Percentiles rank a stretch among this genome's conserved stretches.
Conservation (phyloP, 2,329 filamentous ascomycete genomes). For the Colletotrichum paranaense region DNA sequence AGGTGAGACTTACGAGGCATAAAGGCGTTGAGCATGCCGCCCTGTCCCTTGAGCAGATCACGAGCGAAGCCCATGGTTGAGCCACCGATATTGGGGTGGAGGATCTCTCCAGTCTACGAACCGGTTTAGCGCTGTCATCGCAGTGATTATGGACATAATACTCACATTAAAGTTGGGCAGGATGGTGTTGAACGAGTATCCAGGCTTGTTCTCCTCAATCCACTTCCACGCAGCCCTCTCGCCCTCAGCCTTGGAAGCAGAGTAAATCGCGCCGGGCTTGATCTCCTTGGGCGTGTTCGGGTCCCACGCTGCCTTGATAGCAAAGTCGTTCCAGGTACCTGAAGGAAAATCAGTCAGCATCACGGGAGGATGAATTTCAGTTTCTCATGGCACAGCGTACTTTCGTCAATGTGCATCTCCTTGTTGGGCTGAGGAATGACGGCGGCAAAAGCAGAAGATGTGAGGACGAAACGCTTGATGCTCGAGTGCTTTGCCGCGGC, state of each 20-base stretch:
- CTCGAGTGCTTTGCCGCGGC: constrained; percentile 46
- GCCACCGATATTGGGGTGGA: constrained; percentile 33
- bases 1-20: constrained; percentile 7
- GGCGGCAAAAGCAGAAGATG: constrained; percentile 46
- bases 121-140: background rate
- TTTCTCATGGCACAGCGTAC: constrained; percentile 11
- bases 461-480: constrained; percentile 54
- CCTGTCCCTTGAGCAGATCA: constrained; percentile 22
- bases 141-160: background rate
- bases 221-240: constrained; percentile 54
- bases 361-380: background rate
- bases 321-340: constrained; percentile 49
- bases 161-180: constrained; percentile 42
- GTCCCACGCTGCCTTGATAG: constrained; percentile 48
- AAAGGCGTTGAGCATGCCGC: background rate
- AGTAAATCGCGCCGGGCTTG: constrained; percentile 43
- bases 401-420: constrained; percentile 34
- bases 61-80: constrained; percentile 34
- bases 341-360: background rate
- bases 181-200: constrained; percentile 45
- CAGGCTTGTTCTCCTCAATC: constrained; percentile 44
- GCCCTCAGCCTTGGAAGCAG: constrained; percentile 50
- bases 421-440: constrained; percentile 36
- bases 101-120: constrained; percentile 25
- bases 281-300: constrained; percentile 46